These are phyloP conservation scores for Nemania bipapillata DNA, from an alignment of 2,329 filamentous ascomycete species.

Conservation along the genomic window DNA sequence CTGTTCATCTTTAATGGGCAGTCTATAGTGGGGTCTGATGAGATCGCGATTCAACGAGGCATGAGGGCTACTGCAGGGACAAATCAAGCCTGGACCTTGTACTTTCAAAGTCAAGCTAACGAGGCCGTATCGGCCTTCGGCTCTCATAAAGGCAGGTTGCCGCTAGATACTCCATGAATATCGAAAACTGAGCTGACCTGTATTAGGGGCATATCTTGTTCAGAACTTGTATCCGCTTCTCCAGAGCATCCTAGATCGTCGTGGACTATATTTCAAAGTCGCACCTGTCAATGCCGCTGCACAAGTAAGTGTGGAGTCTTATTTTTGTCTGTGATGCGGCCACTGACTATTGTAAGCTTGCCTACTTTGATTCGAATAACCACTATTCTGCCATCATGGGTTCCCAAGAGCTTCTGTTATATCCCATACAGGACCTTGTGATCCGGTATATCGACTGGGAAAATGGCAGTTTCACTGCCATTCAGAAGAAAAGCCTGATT, in stretches of 20 bases:
- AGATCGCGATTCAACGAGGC: constrained; percentile 71
- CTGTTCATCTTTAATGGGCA: constrained; percentile 94
- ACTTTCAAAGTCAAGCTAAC: constrained; percentile 81
- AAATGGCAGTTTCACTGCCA: constrained; percentile 68
- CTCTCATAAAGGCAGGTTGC: constrained; percentile 70
- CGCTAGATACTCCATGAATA: too few relatives aligned
- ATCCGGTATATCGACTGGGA: constrained; percentile 76
- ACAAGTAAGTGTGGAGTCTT: constrained; percentile 69
- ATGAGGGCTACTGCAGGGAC: constrained; percentile 75
- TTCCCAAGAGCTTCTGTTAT: constrained; percentile 84
- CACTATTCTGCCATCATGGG: constrained; percentile 82
- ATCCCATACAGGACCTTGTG: constrained; percentile 81
- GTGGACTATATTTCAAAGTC: constrained; percentile 78
- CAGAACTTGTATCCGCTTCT: constrained; percentile 81
- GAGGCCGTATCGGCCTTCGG: constrained; percentile 89
- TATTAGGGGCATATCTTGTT: constrained; percentile 73
- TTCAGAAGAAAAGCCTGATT: constrained; percentile 76
- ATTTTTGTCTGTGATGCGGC: constrained; percentile 19
- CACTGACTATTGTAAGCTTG: constrained; percentile 66
- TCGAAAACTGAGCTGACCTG: constrained; percentile 31
- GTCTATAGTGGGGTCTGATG: constrained; percentile 79
- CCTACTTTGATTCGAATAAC: constrained; percentile 76
- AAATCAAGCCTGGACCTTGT: constrained; percentile 84
- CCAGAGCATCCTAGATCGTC: constrained; percentile 75
- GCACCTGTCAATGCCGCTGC: constrained; percentile 89